These are phyloP conservation scores for Tuber umbilicatum DNA, from an alignment of 495 filamentous ascomycete species.

Conservation along the genomic window DNA sequence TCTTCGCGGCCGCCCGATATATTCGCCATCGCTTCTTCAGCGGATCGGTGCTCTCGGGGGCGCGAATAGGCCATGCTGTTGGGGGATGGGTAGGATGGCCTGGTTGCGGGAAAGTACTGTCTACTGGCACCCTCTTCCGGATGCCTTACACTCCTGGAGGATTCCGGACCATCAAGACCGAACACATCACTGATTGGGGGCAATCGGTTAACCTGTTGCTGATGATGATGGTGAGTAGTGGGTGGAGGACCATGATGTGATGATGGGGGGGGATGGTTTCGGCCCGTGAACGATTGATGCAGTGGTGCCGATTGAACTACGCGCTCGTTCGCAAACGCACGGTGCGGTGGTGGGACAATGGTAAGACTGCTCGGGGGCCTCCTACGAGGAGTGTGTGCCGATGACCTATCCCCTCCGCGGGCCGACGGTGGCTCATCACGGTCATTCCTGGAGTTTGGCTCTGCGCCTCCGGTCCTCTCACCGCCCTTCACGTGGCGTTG, in stretches of 20 bases:
- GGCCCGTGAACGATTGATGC: conserved; percentile 90
- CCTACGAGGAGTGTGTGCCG: conserved; percentile 53
- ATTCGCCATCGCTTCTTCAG: conserved; percentile 87
- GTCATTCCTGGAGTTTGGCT: conserved; percentile 47
- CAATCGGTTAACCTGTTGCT: conserved; percentile 83
- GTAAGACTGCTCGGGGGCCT: conserved; percentile 83
- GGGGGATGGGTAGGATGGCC: conserved; percentile 70
- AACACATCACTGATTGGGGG: conserved; percentile 95
- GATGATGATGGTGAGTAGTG: conserved; percentile 85
- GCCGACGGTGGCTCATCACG: conserved; percentile 49
- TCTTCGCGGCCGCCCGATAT: conserved; percentile 87
- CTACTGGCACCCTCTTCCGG: conserved; percentile 47
- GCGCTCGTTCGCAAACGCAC: conserved; percentile 89
- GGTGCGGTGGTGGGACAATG: conserved; percentile 92
- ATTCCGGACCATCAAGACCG: conserved; percentile 68
- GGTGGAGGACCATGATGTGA: conserved; percentile 79
- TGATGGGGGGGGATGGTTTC: conserved; percentile 75
- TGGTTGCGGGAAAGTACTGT: conserved; percentile 67
- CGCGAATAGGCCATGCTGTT: conserved; percentile 57
- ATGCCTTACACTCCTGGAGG: conserved; percentile 44
- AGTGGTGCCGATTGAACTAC: conserved; percentile 95
- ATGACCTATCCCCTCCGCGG: conserved; percentile 53
- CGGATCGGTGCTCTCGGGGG: conserved; percentile 83
- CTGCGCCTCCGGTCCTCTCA: conserved; percentile 51
- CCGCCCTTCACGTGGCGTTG: conserved; percentile 79